Base-by-base conservation (phyloP, 2,329 filamentous ascomycete species). In the Teratosphaeriaceae sp. region DNA sequence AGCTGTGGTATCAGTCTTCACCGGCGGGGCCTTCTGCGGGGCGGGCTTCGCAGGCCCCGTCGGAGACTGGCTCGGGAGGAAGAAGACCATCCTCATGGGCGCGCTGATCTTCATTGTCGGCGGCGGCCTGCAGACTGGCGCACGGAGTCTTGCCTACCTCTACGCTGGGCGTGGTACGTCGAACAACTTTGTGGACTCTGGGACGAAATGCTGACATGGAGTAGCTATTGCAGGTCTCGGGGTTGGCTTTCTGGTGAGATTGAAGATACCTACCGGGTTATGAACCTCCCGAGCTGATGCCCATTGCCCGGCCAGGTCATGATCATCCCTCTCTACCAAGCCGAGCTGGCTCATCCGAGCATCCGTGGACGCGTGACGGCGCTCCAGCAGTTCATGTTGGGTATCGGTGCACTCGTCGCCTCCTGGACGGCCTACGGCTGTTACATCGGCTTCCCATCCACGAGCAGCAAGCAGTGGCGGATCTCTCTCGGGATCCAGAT, bases 381-480 rank as follows among this genome's bases (percentile, higher is more conserved):
- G 22, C 69, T 90, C 3, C 85, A 89, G 61, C 85, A 89, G 55
- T 88, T 89, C 58, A 89, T 89, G 84, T 62, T 90, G 40, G 85
- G 85, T 1, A 76, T 90, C 21, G 86, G 86, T 44, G 70, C 84
- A 13, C 73, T 92, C 1, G 66, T 80, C 13, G 85, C 86, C 0
- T 74, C 79, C 0, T 88, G 85, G 84, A 78, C 85, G 37, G 80
- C 79, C 0, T 90, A 81, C 48, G 85, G 65, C 2, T 72, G 70
- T 3, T 76, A 76, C 49, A 67, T 72, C 30, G 69, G 71, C 13
- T 75, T 79, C 46, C 51, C 62, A 1, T 56, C 64, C 1, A 62
- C 56, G 39, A 67, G 74, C 53, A 61, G 66, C 52, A 69, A 68
- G 9, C 77, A 80, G 58, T 81, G 80, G 80, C 72, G 79, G 18